Evolutionary conservation across 2,329 filamentous ascomycete species (phyloP), one percentile per base, ranked within the genome.

Genomic region (Ophiostoma sp.): DNA sequence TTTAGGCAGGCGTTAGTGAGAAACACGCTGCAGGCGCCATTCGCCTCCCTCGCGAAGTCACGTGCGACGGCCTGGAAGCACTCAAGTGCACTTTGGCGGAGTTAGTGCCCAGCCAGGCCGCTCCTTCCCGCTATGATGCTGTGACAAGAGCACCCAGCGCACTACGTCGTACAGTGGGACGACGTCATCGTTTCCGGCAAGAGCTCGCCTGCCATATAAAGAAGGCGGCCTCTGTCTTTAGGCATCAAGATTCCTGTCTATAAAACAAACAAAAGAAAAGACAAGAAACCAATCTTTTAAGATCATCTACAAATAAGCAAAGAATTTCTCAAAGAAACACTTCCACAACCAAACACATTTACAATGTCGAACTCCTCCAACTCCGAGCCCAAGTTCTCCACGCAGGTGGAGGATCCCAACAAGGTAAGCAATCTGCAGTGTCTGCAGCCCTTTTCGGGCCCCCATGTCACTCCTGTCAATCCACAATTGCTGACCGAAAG

Each of bases 401-500:
- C 64, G 45, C 74, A 78, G 75, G 76, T 78, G 39, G 75, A 79
- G 74, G 75, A 78, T 71, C 76, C 77, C 69, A 73, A 75, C 75
- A 76, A 79, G 77, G 77, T 77, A 17, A 72, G 76, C 42, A 12
- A 22, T 59, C 9, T 50, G 33, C n/a, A 22, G 31, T 6, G 25
- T 28, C 39, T 48, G 42, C 66, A 68, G 25, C 3, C 59, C 33
- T 25, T 19, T 11, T 0, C 11, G 22, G 42, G 8, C 7, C 48
- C 33, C 48, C 22, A n/a, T 48, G 57, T 22, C 36, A n/a, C 25
- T 28, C 17, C 55, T 9, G 15, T 39, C 39, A 36, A 31, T 28
- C 39, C 28, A 55, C 50, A 55, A 28, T 25, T 61, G 42, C 61
- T 71, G 74, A 72, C 36, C 33, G 4, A 45, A n/a, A 17, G 19